Conservation (phyloP, 2,329 filamentous ascomycete genomes). For the Colletotrichum limetticola region DNA sequence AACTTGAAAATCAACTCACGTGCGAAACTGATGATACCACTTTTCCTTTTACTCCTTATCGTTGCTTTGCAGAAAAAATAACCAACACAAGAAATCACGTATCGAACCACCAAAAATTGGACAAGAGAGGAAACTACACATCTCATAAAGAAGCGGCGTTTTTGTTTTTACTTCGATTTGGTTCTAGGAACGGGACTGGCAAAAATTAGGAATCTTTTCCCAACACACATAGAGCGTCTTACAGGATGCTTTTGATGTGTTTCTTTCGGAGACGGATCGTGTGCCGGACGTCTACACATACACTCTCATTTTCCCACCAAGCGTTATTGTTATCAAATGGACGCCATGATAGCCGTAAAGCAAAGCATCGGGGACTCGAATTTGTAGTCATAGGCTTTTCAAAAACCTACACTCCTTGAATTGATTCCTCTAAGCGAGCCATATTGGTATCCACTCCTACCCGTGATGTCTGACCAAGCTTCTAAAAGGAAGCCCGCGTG, state of each 20-base stretch:
- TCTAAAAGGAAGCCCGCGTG: neutral
- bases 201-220: neutral
- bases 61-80: slow-evolving; percentile 6
- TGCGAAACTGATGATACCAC: slow-evolving; percentile 33
- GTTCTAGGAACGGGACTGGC: neutral
- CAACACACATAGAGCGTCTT: neutral
- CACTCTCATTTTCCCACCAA: neutral
- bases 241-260: neutral
- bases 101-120: slow-evolving; percentile 19
- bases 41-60: slow-evolving; percentile 11
- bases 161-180: neutral
- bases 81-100: neutral
- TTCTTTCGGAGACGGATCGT: neutral
- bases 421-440: neutral
- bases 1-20: slow-evolving; percentile 4
- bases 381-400: neutral
- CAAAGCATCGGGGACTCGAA: neutral
- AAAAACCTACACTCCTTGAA: slow-evolving; percentile 12
- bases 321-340: neutral
- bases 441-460: neutral
- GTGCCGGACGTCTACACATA: neutral
- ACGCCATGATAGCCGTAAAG: neutral
- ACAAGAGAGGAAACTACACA: slow-evolving; percentile 32
- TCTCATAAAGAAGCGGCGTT: slow-evolving; percentile 27
- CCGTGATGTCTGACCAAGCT: neutral